Evolutionary conservation across 73 alveolate genomes (phyloP).

Genomic region (Paramecium octaurelia): DNA sequence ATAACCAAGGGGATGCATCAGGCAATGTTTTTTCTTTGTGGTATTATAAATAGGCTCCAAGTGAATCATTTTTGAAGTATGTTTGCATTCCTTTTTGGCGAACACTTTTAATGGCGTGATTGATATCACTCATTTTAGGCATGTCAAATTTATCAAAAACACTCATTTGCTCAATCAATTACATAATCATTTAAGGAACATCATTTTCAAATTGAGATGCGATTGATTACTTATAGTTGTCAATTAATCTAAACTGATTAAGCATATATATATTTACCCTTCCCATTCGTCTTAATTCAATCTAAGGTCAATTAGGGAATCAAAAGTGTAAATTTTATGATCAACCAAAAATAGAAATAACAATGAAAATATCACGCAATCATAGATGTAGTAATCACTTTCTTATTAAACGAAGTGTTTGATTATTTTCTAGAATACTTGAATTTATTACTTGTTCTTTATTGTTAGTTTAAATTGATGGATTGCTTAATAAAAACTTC

Average conservation of each 20-base stretch:
- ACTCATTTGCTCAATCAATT: background rate
- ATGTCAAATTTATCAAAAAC: background rate
- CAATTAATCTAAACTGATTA: background rate
- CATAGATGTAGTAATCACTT: background rate
- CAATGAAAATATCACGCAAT: background rate
- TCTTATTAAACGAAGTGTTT: background rate
- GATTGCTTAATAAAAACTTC: background rate
- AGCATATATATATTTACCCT: background rate
- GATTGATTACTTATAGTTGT: background rate
- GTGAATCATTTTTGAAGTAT: conserved; percentile 39
- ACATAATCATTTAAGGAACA: background rate
- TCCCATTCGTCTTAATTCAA: background rate
- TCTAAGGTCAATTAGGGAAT: background rate
- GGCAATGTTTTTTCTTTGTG: conserved; percentile 33
- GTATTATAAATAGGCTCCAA: conserved; percentile 48
- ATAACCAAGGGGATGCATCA: background rate
- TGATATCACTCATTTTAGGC: background rate
- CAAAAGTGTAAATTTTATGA: background rate
- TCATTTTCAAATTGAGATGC: background rate
- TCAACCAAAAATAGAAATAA: background rate
- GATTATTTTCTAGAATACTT: background rate
- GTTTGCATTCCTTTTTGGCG: conserved; percentile 49
- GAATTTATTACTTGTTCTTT: background rate
- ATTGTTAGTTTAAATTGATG: background rate
- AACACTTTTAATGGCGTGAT: background rate